Percentiles rank a stretch among this genome's conserved stretches.
These are phyloP conservation scores for Diaporthe aspalathi DNA, from an alignment of 2,329 filamentous ascomycete genomes.

Conservation along the genomic window DNA sequence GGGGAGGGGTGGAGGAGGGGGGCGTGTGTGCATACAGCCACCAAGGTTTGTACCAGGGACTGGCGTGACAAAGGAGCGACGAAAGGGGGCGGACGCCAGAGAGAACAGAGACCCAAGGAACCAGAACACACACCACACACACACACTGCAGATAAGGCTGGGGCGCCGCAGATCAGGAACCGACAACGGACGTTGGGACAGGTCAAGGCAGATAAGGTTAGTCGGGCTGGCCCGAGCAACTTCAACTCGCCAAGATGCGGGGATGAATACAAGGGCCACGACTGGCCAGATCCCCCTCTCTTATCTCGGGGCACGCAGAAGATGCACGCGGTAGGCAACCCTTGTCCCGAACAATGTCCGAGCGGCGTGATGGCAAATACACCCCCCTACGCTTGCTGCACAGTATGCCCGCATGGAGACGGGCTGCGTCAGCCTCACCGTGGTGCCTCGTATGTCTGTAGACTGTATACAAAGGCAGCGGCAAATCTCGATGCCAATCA, in stretches of 20 bases:
- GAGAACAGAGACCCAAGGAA: not conserved
- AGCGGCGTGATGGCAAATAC: slow-evolving; percentile 29
- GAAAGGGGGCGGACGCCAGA: not conserved
- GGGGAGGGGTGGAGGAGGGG: slow-evolving; percentile 20
- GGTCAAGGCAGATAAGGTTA: slow-evolving; percentile 30
- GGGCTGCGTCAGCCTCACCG: slow-evolving; percentile 17
- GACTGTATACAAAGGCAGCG: slow-evolving; percentile 23
- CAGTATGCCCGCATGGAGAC: slow-evolving; percentile 11
- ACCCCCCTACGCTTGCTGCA: not conserved
- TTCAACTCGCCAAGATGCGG: slow-evolving; percentile 18
- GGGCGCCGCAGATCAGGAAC: slow-evolving; percentile 30
- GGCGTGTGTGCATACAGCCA: not conserved
- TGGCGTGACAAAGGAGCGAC: not conserved
- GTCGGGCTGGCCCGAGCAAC: slow-evolving; percentile 29
- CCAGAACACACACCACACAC: not conserved
- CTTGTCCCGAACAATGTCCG: slow-evolving; percentile 29
- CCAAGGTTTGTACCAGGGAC: not conserved
- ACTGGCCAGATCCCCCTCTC: slow-evolving; percentile 5
- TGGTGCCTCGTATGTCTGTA: slow-evolving; percentile 18
- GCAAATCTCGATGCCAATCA: slow-evolving; percentile 24
- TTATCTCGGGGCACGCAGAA: slow-evolving; percentile 17
- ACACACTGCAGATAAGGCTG: slow-evolving; percentile 17
- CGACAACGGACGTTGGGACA: slow-evolving; percentile 29
- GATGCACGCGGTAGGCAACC: not conserved
- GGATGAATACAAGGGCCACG: slow-evolving; percentile 10